Conservation (phyloP, 2,329 filamentous ascomycete species). For the Diplodia intermedia region DNA sequence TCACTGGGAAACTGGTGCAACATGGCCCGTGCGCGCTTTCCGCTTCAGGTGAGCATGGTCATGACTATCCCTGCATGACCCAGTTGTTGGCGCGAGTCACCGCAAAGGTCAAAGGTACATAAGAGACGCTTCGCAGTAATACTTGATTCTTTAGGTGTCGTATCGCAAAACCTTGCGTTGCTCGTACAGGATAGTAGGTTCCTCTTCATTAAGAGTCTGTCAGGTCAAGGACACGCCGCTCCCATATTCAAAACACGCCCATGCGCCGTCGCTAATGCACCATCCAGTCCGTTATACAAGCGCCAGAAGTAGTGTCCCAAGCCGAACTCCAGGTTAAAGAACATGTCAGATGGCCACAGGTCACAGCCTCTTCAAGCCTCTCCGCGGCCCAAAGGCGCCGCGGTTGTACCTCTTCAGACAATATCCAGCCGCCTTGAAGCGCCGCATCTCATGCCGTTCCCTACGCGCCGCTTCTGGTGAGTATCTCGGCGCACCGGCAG, state of each 20-base stretch:
- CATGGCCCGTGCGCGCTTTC: conserved; percentile 19
- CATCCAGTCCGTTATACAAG: conserved; percentile 13
- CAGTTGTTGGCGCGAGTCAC: not conserved
- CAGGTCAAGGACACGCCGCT: not conserved
- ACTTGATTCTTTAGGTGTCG: conserved; percentile 1
- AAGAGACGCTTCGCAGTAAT: not conserved
- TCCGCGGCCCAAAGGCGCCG: conserved; percentile 47
- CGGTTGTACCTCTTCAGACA: conserved; percentile 46
- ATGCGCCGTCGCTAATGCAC: conserved; percentile 30
- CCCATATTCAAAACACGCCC: not conserved
- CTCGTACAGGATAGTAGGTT: not conserved
- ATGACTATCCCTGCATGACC: not conserved
- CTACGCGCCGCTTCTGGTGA: conserved; percentile 41
- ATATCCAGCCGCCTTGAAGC: conserved; percentile 44
- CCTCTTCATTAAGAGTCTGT: not conserved
- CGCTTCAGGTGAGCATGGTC: not conserved
- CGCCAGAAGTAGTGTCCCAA: not conserved
- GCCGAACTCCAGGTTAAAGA: not conserved
- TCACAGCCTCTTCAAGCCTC: conserved; percentile 45
- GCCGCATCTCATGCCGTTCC: conserved; percentile 45
- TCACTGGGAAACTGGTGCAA: not conserved
- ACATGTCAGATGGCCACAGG: not conserved
- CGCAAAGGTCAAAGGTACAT: not conserved
- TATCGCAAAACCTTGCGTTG: not conserved
- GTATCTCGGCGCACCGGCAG: conserved; percentile 41